Conservation (phyloP, 805 yeast species). For the Suhomyces faveliae region DNA sequence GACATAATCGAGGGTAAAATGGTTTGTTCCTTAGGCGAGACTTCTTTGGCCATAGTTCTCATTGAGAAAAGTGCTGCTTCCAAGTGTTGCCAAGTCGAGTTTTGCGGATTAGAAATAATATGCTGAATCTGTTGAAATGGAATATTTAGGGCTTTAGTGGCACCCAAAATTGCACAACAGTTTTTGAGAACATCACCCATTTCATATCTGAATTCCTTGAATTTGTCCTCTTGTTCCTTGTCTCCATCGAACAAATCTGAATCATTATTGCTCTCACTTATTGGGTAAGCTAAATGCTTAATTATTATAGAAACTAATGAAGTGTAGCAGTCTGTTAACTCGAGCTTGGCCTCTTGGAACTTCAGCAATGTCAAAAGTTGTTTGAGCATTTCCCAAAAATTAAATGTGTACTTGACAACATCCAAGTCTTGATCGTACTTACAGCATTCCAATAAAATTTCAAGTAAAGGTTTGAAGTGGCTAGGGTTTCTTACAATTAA, state of each 20-base stretch:
- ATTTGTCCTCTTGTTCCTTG: constrained; percentile 84
- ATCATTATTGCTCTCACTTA: constrained; percentile 19
- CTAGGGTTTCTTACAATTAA: constrained; percentile 71
- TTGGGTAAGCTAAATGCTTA: constrained; percentile 73
- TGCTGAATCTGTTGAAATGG: constrained; percentile 63
- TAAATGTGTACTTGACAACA: constrained; percentile 83
- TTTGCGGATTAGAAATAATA: constrained; percentile 26
- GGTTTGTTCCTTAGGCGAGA: constrained; percentile 60
- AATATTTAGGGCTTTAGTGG: constrained; percentile 62
- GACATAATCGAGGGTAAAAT: constrained; percentile 78
- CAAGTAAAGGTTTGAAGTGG: constrained; percentile 70
- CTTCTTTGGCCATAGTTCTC: constrained; percentile 94
- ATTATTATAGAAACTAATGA: constrained; percentile 61
- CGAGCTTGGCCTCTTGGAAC: constrained; percentile 50
- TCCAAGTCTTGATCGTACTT: constrained; percentile 81
- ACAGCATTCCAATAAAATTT: constrained; percentile 67
- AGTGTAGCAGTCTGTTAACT: constrained; percentile 54
- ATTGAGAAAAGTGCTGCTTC: constrained; percentile 89
- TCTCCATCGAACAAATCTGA: constrained; percentile 58
- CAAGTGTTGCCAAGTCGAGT: constrained; percentile 71
- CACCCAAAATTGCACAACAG: constrained; percentile 88
- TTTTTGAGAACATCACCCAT: constrained; percentile 98
- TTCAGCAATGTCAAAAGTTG: constrained; percentile 64
- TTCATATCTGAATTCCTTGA: constrained; percentile 89
- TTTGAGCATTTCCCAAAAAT: constrained; percentile 85